These are phyloP conservation scores for Cenchrus americanus DNA, from an alignment of 176 grass and related monocot genomes.

Conservation along the genomic window DNA sequence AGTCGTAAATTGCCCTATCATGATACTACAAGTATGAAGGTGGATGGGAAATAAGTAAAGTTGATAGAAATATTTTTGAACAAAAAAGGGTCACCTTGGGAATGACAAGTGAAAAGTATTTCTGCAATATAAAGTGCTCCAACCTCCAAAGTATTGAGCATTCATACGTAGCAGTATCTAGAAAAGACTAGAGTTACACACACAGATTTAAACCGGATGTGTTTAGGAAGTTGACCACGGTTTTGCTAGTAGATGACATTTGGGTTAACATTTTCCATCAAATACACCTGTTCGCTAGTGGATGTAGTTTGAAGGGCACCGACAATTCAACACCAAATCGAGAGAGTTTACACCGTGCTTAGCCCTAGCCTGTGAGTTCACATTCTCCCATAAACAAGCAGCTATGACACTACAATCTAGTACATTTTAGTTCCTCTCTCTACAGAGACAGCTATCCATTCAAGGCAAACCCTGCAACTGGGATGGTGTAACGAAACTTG, in stretches of 20 bases:
- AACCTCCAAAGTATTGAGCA: neutral
- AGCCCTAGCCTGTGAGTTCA: conserved; percentile 2
- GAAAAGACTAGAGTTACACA: neutral
- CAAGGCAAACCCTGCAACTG: conserved; percentile 5
- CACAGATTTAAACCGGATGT: neutral
- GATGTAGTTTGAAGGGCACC: neutral
- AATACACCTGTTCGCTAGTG: neutral
- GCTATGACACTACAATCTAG: conserved; percentile 7
- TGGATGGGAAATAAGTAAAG: neutral
- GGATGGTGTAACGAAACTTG: conserved; percentile 14
- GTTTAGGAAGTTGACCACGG: neutral
- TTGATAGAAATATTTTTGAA: neutral
- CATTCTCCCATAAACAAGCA: conserved; percentile 1
- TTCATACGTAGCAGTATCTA: neutral
- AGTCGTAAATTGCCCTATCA: neutral
- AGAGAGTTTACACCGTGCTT: neutral
- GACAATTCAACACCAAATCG: neutral
- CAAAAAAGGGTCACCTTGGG: neutral
- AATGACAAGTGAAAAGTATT: neutral
- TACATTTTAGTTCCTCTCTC: conserved; percentile 39
- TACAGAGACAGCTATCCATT: conserved; percentile 23
- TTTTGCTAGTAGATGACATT: neutral
- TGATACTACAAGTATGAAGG: neutral
- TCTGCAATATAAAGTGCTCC: neutral
- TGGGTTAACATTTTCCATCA: neutral